Conservation (phyloP, 441 rosid species). For the Gossypium armourianum region DNA sequence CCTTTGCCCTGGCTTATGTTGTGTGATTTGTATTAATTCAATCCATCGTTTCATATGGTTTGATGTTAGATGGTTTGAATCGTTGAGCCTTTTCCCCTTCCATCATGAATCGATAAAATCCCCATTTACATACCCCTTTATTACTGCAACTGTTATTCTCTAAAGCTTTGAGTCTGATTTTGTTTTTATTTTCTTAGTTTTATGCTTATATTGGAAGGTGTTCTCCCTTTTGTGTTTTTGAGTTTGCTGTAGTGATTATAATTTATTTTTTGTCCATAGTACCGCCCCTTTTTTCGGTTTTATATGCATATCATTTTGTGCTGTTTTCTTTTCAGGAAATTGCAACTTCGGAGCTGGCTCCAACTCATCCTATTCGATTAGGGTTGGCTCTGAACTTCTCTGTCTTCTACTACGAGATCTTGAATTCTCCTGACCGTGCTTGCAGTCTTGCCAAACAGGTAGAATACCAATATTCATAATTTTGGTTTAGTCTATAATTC, state of each 20-base stretch:
- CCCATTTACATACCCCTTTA: not conserved
- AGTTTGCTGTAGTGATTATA: constrained; percentile 6
- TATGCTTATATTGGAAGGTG: not conserved
- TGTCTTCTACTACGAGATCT: constrained; percentile 63
- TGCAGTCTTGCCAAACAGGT: constrained; percentile 48
- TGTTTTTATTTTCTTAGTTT: not conserved
- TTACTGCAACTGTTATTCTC: not conserved
- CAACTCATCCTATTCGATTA: constrained; percentile 62
- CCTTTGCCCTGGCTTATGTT: not conserved
- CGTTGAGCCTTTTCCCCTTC: not conserved
- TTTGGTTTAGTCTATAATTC: not conserved
- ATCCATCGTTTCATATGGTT: not conserved
- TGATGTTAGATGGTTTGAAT: not conserved
- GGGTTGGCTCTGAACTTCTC: constrained; percentile 68
- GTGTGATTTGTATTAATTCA: not conserved
- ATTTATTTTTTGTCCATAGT: not conserved
- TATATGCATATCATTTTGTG: not conserved
- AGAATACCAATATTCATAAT: not conserved
- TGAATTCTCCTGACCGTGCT: constrained; percentile 56
- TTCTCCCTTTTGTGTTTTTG: not conserved
- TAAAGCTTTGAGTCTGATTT: not conserved
- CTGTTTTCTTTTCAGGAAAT: constrained; percentile 27
- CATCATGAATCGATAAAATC: not conserved
- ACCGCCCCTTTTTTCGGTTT: not conserved
- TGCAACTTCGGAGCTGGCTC: constrained; percentile 50